Conservation (phyloP, 1,139 yeast genomes). For the Pneumocystis oryctolagi region DNA sequence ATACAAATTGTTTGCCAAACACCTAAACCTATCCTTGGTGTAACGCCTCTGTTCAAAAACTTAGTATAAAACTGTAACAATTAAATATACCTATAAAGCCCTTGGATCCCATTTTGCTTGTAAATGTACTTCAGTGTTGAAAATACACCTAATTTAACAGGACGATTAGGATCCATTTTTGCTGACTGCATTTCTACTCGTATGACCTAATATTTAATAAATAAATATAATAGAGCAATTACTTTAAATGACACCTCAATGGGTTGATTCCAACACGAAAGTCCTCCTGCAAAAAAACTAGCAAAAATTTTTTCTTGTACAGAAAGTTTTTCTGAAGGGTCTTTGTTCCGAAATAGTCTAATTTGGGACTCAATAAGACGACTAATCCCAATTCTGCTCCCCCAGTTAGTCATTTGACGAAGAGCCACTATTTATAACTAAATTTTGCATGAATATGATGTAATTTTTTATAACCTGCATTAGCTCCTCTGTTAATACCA, state of each 20-base stretch:
- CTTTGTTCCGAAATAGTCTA: constrained; percentile 47
- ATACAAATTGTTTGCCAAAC: constrained; percentile 97
- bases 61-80: background rate
- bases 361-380: constrained; percentile 82
- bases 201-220: constrained; percentile 35
- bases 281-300: constrained; percentile 91
- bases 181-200: constrained; percentile 96
- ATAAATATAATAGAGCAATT: background rate
- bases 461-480: constrained; percentile 35
- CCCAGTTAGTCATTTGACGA: constrained; percentile 98
- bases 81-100: constrained; percentile 42
- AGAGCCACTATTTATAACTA: constrained; percentile 48
- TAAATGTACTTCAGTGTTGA: constrained; percentile 74
- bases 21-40: constrained; percentile 92
- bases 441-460: background rate
- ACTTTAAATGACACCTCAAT: constrained; percentile 37
- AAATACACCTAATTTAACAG: constrained; percentile 71
- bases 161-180: constrained; percentile 86
- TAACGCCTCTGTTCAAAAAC: constrained; percentile 48
- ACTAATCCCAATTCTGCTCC: constrained; percentile 85
- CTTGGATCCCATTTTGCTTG: constrained; percentile 66
- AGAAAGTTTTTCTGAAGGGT: constrained; percentile 44
- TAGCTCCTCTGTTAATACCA: constrained; percentile 95
- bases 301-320: constrained; percentile 72
- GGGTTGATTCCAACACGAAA: constrained; percentile 98